Evolutionary conservation across 2,329 filamentous ascomycete genomes (phyloP), one percentile per base, ranked within the genome.

Genomic region (Sphaerulina vaccinii): DNA sequence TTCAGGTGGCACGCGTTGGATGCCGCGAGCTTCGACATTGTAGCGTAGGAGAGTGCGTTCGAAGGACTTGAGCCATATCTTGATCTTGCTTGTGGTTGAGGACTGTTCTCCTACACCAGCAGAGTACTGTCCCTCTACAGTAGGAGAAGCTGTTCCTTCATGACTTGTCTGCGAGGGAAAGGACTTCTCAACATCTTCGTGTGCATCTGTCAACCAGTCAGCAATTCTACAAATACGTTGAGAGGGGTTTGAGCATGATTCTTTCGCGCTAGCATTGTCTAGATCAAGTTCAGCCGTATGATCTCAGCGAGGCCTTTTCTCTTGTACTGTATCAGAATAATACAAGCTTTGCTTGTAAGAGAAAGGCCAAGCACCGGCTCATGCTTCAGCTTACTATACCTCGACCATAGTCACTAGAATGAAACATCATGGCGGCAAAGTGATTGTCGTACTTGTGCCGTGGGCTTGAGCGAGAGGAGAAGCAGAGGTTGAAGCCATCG

Each of bases 21-120:
- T 83, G 7, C 82, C 82, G 39, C 82, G 76, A 10, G 79, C 75
- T 63, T 85, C 82, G 40, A 83, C 69, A 54, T 81, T 82, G 65
- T 78, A 80, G 50, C 70, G 71, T 2, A 72, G 64, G 6, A 77
- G 60, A n/a, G 67, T 71, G 35, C 62, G 63, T 61, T 77, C 73
- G 33, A 76, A 70, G 2, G 61, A 42, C 38, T 60, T 51, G 38
- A 57, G 19, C 15, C 37, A 47, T 35, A n/a, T 7, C 3, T 13
- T 43, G 15, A 37, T 39, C 5, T 21, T 21, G 11, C 18, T 13
- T 2, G 43, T 3, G 7, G 43, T 16, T 4, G 8, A 9, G 9
- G 16, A 21, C 9, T 23, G 15, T 7, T 19, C 5, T 19, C 16
- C n/a, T 19, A 9, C 13, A 4, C 11, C 27, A 11, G 11, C 27